Evolutionary conservation across 371 early-diverging fungal species (phyloP), one percentile per base, ranked within the genome.

Genomic region (Saksenaea vasiformis): DNA sequence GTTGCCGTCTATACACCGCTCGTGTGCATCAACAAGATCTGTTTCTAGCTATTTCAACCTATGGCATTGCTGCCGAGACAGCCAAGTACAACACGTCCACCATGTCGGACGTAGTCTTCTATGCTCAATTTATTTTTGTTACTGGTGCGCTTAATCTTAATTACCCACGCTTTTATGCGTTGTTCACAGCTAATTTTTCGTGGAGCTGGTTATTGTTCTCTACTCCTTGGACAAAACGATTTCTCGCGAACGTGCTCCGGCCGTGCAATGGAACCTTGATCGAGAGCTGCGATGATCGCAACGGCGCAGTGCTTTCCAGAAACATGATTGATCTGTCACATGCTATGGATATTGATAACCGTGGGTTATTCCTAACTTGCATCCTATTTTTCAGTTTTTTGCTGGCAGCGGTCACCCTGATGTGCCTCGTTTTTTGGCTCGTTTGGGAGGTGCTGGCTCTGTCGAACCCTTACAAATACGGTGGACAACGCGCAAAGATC

Each of bases 31-130:
- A 74, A 2, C 77, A 76, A 24, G 82, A 84, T 14, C 64, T 83
- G 13, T 69, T 84, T 54, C 54, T 82, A 10, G 71, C 82, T 11
- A 67, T 76, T 17, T 84, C 84, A 9, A 84, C 82, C 27, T 84
- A 86, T 67, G 83, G 79, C 37, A 71, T 82, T 41, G 61, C 73
- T 10, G 69, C 84, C 13, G 81, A 78, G 22, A 61, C 76, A 2
- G 66, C 83, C 44, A 74, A 74, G n/a, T 68, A 84, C 15, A 82
- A 81, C 47, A 80, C 83, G 0, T 85, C 86, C 11, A 84, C 84
- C 0, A 71, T 84, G 47, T 80, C 82, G 51, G 86, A 86, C 59
- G 51, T 86, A 17, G 62, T 86, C 19, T 77, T 71, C 54, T 83
- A 86, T 57, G 72, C 81, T 0, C 86, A 86, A 54, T 86, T 84